These are phyloP conservation scores for Holtermannia corniformis DNA, from an alignment of 768 basidiomycete species.

Conservation along the genomic window DNA sequence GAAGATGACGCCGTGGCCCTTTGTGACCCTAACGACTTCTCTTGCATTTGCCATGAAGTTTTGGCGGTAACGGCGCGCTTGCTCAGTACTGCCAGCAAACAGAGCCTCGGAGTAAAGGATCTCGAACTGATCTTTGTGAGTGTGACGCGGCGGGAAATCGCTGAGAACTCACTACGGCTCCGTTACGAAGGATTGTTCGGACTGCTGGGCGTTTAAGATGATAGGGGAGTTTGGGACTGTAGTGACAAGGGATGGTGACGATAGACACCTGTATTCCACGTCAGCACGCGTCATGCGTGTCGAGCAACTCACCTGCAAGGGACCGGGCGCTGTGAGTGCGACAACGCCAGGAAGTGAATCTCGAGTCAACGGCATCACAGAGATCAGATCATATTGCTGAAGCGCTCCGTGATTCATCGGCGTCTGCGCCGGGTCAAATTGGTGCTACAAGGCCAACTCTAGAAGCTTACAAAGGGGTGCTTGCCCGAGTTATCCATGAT, in stretches of 20 bases:
- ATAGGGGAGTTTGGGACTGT: slow-evolving; percentile 6
- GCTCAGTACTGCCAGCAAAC: slow-evolving; percentile 19
- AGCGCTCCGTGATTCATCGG: slow-evolving; percentile 20
- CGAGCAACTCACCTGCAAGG: slow-evolving; percentile 23
- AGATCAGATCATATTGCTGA: slow-evolving; percentile 31
- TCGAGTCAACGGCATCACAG: slow-evolving; percentile 30
- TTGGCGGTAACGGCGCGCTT: slow-evolving; percentile 24
- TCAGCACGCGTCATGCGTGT: neutral
- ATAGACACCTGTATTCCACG: slow-evolving; percentile 25
- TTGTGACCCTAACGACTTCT: slow-evolving; percentile 36
- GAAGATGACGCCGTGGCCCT: slow-evolving; percentile 36
- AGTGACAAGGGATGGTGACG: neutral
- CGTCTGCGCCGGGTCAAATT: slow-evolving; percentile 9
- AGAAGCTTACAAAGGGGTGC: slow-evolving; percentile 32
- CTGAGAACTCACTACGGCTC: slow-evolving; percentile 9
- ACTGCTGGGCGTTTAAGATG: slow-evolving; percentile 8
- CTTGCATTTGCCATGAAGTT: slow-evolving; percentile 39
- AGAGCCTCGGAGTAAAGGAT: slow-evolving; percentile 34
- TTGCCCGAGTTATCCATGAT: slow-evolving; percentile 31
- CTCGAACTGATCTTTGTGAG: slow-evolving; percentile 24
- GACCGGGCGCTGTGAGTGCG: slow-evolving; percentile 33
- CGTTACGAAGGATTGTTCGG: slow-evolving; percentile 10
- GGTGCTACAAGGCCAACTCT: neutral
- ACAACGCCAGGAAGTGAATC: slow-evolving; percentile 37
- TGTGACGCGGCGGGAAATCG: neutral